Base-by-base conservation (phyloP, 2,329 filamentous ascomycete species). In the Penicillium corylophilum region DNA sequence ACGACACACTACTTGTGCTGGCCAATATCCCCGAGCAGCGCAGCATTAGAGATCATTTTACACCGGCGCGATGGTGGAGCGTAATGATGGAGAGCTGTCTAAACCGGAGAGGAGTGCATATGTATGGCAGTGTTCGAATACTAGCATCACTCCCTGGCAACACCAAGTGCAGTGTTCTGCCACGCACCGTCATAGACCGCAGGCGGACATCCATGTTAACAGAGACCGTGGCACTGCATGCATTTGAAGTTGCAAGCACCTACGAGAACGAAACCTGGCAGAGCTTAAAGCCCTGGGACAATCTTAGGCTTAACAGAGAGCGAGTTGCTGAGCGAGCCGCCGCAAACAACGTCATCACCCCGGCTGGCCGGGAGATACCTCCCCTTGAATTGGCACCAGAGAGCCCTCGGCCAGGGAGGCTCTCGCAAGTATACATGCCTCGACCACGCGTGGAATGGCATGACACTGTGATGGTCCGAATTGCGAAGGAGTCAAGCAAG, bases 91-190 rank as follows among this genome's bases (percentile, higher is more conserved):
- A 74, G 71, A 39, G 80, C 45, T 82, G 88, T 48, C 78, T 83
- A 54, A 74, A 77, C 2, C 77, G 83, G 44, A 71, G 76, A 0
- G 76, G 87, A 0, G 82, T 95, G 60, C 87, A 96, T 61, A 77
- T 78, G 24, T 92, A 90, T 66, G 93, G 93, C 3, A 80, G 86
- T 16, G 85, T 95, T 3, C 84, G 91, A 44, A 86, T 93, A 77
- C 78, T 97, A 1, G 67, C 92, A 35, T 92, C 91, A 85, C 64
- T 85, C 3, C 79, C 82, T 9, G 35, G 35, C 4, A 1, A 76
- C 85, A 39, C 75, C 81, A 0, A 86, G 90, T 50, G 83, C 83
- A 55, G 69, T 1, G 59, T 89, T 1, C 52, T 96, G 7, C 87
- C 92, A 0, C 81, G 81, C 46, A 73, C 75, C 2, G 65, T 88